Percentiles rank a stretch among this genome's conserved stretches.
Evolutionary conservation across 2,329 filamentous ascomycete genomes (phyloP).

Genomic region (Grosmannia clavigera): DNA sequence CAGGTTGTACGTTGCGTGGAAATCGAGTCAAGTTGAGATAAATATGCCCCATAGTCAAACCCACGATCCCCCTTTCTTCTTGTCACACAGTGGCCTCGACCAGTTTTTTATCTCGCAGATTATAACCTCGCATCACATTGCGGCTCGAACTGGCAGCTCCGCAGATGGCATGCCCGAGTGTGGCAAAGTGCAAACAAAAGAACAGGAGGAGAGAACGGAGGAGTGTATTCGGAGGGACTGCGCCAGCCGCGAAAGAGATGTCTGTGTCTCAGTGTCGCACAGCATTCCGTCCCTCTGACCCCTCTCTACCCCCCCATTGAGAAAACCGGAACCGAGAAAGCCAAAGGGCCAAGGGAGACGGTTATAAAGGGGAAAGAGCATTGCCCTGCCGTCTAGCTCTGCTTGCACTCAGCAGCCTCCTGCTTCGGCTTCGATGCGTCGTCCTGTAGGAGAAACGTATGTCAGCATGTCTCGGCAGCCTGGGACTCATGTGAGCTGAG

Average conservation of each 20-base stretch:
- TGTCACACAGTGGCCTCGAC: not conserved
- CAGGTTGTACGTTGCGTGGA: not conserved
- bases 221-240: not conserved
- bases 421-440: slow-evolving; percentile 84
- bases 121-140: not conserved
- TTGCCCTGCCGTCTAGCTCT: slow-evolving; percentile 47
- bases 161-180: not conserved
- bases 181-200: not conserved
- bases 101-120: not conserved
- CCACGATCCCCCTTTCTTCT: not conserved
- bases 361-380: not conserved
- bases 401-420: slow-evolving; percentile 91
- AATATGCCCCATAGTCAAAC: not conserved
- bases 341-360: not conserved
- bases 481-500: slow-evolving; percentile 12
- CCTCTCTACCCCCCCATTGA: not conserved
- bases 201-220: not conserved
- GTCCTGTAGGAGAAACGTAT: slow-evolving; percentile 41
- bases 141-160: not conserved
- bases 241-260: not conserved
- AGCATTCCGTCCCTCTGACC: not conserved
- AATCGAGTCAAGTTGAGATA: not conserved
- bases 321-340: not conserved
- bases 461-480: not conserved
- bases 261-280: not conserved